Conservation (phyloP, 1,139 yeast genomes). For the Lizanozyma gosingica region DNA sequence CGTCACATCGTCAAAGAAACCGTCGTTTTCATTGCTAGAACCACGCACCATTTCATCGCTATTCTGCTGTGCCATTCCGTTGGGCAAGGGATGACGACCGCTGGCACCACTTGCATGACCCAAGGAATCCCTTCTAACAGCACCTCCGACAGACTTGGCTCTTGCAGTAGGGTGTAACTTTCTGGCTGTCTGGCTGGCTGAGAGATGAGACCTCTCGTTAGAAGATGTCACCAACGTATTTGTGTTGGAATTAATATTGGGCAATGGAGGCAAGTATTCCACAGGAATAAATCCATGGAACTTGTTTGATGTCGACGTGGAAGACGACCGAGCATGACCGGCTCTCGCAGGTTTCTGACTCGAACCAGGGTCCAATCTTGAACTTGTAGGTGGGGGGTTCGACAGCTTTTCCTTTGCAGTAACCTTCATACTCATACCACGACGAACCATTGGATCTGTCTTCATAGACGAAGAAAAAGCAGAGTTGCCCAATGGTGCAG, state of each 20-base stretch:
- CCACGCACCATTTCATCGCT: slow-evolving; percentile 29
- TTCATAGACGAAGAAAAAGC: slow-evolving; percentile 9
- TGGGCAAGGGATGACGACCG: slow-evolving; percentile 46
- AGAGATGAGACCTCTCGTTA: not conserved
- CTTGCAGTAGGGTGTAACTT: slow-evolving; percentile 77
- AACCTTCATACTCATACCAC: slow-evolving; percentile 55
- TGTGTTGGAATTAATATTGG: slow-evolving; percentile 27
- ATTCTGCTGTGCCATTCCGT: slow-evolving; percentile 30
- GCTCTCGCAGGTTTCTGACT: slow-evolving; percentile 6
- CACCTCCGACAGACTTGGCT: slow-evolving; percentile 79
- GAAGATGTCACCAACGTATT: slow-evolving; percentile 12
- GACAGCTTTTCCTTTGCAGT: slow-evolving; percentile 46
- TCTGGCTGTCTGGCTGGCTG: slow-evolving; percentile 6
- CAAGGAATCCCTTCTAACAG: slow-evolving; percentile 56
- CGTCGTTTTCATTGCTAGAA: slow-evolving; percentile 32
- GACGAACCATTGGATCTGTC: slow-evolving; percentile 45
- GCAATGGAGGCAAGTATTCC: slow-evolving; percentile 42
- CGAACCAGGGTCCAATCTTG: not conserved
- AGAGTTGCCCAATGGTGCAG: too few relatives aligned
- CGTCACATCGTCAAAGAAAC: slow-evolving; percentile 59
- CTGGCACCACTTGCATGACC: slow-evolving; percentile 14
- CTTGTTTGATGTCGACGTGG: slow-evolving; percentile 18
- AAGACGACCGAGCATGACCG: slow-evolving; percentile 23
- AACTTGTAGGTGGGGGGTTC: slow-evolving; percentile 4
- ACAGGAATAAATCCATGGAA: slow-evolving; percentile 38